These are phyloP conservation scores for Coniosporium apollinis DNA, from an alignment of 495 filamentous ascomycete genomes.

Conservation along the genomic window DNA sequence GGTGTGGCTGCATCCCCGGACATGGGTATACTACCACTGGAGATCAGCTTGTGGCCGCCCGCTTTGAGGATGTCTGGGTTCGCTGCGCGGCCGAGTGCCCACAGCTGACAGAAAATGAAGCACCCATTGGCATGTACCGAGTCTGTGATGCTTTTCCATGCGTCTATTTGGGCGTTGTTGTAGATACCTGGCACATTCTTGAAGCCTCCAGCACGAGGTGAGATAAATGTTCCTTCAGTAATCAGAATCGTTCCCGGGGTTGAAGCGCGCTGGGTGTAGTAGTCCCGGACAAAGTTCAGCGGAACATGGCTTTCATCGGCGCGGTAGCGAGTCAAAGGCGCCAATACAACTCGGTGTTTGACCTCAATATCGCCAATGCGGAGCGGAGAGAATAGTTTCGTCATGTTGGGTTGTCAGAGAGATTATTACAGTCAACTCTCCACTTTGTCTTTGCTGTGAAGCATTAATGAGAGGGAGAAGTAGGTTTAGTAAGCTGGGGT, in stretches of 20 bases:
- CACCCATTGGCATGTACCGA: constrained; percentile 48
- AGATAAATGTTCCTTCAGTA: constrained; percentile 49
- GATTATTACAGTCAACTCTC: too few relatives aligned
- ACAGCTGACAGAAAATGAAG: constrained; percentile 51
- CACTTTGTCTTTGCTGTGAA: too few relatives aligned
- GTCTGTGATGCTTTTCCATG: constrained; percentile 46
- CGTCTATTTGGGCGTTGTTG: constrained; percentile 38
- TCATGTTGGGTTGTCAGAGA: too few relatives aligned
- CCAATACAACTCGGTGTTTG: constrained; percentile 10
- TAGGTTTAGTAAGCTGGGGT: too few relatives aligned
- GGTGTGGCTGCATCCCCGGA: constrained; percentile 25
- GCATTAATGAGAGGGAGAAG: too few relatives aligned
- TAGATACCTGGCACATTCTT: constrained; percentile 47
- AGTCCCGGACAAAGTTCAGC: constrained; percentile 29
- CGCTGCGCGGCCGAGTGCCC: constrained; percentile 47
- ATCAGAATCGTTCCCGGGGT: constrained; percentile 45
- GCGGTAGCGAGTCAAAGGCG: constrained; percentile 13
- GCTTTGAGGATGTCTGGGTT: constrained; percentile 22
- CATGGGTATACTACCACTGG: constrained; percentile 31
- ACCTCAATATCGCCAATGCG: constrained; percentile 7
- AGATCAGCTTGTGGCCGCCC: constrained; percentile 26
- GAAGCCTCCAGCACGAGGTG: constrained; percentile 34
- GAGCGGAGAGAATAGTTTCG: constrained; percentile 13
- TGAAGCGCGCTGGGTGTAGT: constrained; percentile 46
- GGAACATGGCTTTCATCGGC: constrained; percentile 28